Percentiles rank a stretch among this genome's conserved stretches.
Evolutionary conservation across 148 eudicot species (phyloP).

Genomic region (Linanthus parryae): DNA sequence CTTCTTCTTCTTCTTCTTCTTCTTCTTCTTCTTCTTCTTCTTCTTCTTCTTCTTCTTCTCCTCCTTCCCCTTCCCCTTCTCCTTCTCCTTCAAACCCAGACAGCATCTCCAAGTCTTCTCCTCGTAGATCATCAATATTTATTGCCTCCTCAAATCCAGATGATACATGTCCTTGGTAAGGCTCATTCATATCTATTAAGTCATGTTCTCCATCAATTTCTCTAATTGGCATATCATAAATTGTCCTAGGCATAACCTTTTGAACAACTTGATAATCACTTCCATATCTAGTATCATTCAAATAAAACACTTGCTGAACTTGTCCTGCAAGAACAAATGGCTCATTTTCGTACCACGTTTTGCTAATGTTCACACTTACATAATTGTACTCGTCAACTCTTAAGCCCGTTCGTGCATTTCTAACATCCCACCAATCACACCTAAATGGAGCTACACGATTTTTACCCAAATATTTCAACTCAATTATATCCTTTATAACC

Average conservation of each 20-base stretch:
- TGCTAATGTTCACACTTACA: neutral
- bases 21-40: too few relatives aligned
- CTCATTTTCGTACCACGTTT: neutral
- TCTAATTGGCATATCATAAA: too few relatives aligned
- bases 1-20: too few relatives aligned
- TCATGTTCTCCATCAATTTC: too few relatives aligned
- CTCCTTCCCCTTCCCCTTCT: neutral
- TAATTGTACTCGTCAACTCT: neutral
- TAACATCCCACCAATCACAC: slow-evolving; percentile 10
- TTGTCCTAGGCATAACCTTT: neutral
- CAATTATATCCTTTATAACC: neutral
- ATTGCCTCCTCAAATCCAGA: too few relatives aligned
- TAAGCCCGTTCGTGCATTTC: neutral
- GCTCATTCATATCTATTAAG: too few relatives aligned
- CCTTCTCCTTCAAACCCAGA: neutral
- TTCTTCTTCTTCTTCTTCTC: too few relatives aligned
- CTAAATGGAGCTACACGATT: neutral
- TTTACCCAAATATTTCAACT: neutral
- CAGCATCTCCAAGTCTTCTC: too few relatives aligned
- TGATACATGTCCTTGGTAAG: too few relatives aligned
- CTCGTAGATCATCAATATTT: too few relatives aligned
- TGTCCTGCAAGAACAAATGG: slow-evolving; percentile 1
- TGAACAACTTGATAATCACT: neutral
- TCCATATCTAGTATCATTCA: neutral
- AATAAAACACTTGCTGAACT: slow-evolving; percentile 1